Evolutionary conservation across 495 filamentous ascomycete genomes (phyloP).

Genomic region (Trichocladium uniseriatum): DNA sequence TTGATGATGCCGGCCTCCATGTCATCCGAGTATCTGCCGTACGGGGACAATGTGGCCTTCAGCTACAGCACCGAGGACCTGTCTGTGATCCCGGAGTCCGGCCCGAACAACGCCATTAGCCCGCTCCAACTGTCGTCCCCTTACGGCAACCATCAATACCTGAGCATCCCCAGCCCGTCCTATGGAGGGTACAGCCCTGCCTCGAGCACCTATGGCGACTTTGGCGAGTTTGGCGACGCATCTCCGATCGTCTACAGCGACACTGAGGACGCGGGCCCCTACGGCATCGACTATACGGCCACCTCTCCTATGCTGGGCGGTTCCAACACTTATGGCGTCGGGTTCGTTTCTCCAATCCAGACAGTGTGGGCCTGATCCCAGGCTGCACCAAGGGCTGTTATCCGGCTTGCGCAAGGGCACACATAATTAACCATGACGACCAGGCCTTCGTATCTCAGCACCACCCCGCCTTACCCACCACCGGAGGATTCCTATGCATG

Average conservation of each 20-base stretch:
- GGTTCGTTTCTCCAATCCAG: constrained; percentile 48
- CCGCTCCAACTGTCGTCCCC: constrained; percentile 43
- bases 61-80: constrained; percentile 49
- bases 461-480: constrained; percentile 27
- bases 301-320: constrained; percentile 31
- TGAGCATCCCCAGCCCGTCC: constrained; percentile 47
- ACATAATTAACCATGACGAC: constrained; percentile 41
- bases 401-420: constrained; percentile 27
- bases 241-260: constrained; percentile 46
- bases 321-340: constrained; percentile 42
- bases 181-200: constrained; percentile 47
- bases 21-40: constrained; percentile 32
- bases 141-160: constrained; percentile 40
- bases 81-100: constrained; percentile 34
- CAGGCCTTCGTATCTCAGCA: constrained; percentile 36
- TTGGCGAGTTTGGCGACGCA: constrained; percentile 42
- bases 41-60: constrained; percentile 43
- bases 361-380: constrained; percentile 40
- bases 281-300: constrained; percentile 31
- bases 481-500: constrained; percentile 24
- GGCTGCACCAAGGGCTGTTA: constrained; percentile 28
- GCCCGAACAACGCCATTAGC: constrained; percentile 35
- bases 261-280: constrained; percentile 38
- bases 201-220: constrained; percentile 46
- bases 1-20: constrained; percentile 30